Percentiles rank a stretch among this genome's conserved stretches.
These are phyloP conservation scores for Pigoraptor vietnamica DNA, from an alignment of 78 protist genomes.

Conservation along the genomic window DNA sequence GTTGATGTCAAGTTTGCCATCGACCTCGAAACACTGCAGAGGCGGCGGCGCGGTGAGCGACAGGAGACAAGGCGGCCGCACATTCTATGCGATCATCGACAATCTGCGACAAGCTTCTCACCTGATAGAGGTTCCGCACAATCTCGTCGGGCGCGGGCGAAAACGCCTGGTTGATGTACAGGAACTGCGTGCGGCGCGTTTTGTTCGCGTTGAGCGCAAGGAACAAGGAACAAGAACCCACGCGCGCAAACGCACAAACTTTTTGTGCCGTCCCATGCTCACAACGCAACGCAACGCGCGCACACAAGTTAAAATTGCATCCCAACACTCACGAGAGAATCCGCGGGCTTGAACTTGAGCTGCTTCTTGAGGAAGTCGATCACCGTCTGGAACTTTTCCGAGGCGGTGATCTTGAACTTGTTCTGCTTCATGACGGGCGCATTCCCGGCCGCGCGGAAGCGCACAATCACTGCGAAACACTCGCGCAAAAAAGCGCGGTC, in stretches of 20 bases:
- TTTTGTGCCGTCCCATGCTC: too few species aligned
- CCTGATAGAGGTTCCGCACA: constrained; percentile 24
- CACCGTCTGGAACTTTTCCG: constrained; percentile 19
- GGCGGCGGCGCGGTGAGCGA: background rate
- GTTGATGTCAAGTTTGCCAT: constrained; percentile 18
- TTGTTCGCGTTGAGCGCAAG: too few species aligned
- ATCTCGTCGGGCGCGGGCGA: constrained; percentile 25
- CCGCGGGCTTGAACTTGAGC: constrained; percentile 10
- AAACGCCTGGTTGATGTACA: constrained; percentile 33
- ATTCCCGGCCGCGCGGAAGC: constrained; percentile 17
- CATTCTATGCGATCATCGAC: background rate
- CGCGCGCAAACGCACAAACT: background rate
- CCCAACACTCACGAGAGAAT: constrained; percentile 9
- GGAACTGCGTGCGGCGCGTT: background rate
- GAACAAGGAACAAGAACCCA: background rate
- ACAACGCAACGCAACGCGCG: too few species aligned
- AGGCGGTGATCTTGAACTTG: constrained; percentile 27
- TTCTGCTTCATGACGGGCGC: constrained; percentile 23
- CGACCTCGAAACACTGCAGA: constrained; percentile 8
- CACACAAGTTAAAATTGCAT: too few species aligned
- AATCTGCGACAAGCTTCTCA: background rate
- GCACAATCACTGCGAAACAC: constrained; percentile 10
- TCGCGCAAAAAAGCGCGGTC: background rate
- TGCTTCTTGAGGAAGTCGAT: constrained; percentile 11
- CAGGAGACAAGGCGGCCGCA: background rate